Conservation (phyloP, 306 rosid species). For the Quillaja saponaria region DNA sequence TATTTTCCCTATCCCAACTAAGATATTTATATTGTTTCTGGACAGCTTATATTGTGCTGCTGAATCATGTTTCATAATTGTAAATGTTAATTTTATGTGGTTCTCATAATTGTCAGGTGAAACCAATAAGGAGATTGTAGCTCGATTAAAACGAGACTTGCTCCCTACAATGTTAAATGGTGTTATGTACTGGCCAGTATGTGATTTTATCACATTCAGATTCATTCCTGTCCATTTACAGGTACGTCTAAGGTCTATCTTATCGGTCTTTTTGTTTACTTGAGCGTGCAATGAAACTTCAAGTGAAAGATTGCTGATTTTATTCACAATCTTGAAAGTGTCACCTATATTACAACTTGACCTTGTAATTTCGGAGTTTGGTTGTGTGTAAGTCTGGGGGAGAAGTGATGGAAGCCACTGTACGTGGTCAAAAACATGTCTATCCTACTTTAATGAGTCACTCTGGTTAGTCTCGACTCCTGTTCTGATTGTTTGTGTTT, state of each 20-base stretch:
- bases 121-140: slow-evolving; percentile 55
- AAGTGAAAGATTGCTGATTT: not conserved
- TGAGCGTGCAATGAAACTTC: slow-evolving; percentile 15
- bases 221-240: slow-evolving; percentile 92
- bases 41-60: no score
- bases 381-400: not conserved
- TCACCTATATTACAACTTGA: no score
- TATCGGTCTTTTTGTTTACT: slow-evolving; percentile 14
- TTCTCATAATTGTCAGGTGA: slow-evolving; percentile 61
- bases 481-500: slow-evolving; percentile 26
- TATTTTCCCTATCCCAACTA: no score
- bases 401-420: slow-evolving; percentile 10
- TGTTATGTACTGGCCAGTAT: slow-evolving; percentile 83
- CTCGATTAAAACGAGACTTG: slow-evolving; percentile 76
- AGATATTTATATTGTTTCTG: no score
- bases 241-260: slow-evolving; percentile 43
- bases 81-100: no score
- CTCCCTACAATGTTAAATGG: slow-evolving; percentile 75
- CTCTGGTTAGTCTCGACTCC: not conserved
- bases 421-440: slow-evolving; percentile 3
- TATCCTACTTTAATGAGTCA: not conserved
- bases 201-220: slow-evolving; percentile 85
- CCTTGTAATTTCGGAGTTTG: not conserved
- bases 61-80: no score
- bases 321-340: not conserved